A percentile compares a stretch with the other conserved stretches of the same genome.
Conservation (phyloP, 345 rosid genomes). For the Salix koriyanagi region DNA sequence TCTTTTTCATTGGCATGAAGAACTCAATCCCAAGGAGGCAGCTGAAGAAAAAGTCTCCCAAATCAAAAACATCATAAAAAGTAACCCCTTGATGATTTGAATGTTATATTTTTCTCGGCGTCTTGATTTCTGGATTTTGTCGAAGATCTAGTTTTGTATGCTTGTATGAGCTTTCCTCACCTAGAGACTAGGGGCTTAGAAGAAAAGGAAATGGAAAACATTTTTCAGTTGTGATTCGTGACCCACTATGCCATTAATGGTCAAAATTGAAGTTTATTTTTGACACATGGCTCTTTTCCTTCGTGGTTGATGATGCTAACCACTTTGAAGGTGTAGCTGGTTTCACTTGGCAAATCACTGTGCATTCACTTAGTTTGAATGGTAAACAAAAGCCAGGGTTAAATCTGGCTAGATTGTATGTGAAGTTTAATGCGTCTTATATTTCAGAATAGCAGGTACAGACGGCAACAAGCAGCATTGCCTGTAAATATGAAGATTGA, state of each 20-base stretch:
- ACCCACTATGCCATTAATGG: background rate
- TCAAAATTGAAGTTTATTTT: conserved; percentile 1
- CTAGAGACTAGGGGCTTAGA: conserved; percentile 2
- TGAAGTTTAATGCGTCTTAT: background rate
- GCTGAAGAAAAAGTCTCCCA: conserved; percentile 52
- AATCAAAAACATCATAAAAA: conserved; percentile 38
- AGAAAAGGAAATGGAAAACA: background rate
- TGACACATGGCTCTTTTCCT: background rate
- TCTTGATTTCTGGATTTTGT: background rate
- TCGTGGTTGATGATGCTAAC: background rate
- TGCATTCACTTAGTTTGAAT: background rate
- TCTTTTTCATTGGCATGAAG: conserved; percentile 74
- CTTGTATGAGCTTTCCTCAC: background rate
- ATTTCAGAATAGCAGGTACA: no score
- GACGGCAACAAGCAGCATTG: background rate
- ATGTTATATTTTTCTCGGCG: background rate
- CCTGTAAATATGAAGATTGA: background rate
- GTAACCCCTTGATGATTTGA: background rate
- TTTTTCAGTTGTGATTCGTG: background rate
- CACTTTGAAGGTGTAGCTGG: background rate
- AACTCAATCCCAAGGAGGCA: conserved; percentile 68
- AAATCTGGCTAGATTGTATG: background rate
- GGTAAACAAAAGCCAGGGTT: background rate
- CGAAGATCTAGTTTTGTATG: conserved; percentile 13
- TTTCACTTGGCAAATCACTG: background rate